These are phyloP conservation scores for Rhynchosporium secalis DNA, from an alignment of 2,329 filamentous ascomycete species.

Conservation along the genomic window DNA sequence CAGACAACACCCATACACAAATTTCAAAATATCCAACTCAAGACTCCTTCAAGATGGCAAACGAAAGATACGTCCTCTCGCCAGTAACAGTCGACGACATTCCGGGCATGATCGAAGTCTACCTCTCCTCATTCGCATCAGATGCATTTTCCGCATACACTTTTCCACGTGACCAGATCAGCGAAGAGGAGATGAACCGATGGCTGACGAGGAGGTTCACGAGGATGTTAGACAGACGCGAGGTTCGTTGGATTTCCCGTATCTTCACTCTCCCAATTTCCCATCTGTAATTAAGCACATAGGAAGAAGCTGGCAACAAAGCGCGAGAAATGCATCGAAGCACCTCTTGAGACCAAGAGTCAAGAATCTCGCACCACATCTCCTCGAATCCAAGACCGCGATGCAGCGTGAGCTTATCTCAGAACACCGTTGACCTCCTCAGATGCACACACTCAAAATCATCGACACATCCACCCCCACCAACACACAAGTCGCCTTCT, in stretches of 20 bases:
- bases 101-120: conserved; percentile 37
- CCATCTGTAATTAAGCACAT: not conserved
- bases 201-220: conserved; percentile 40
- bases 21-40: not conserved
- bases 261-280: not conserved
- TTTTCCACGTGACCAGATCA: conserved; percentile 24
- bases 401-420: not conserved
- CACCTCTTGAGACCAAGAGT: too few relatives aligned
- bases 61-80: conserved; percentile 22
- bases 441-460: conserved; percentile 41
- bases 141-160: conserved; percentile 37
- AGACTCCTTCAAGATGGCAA: not conserved
- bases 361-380: too few relatives aligned
- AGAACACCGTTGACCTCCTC: not conserved
- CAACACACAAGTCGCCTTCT: conserved; percentile 39
- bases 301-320: too few relatives aligned
- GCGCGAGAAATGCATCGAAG: too few relatives aligned
- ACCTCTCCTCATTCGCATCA: conserved; percentile 36
- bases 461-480: conserved; percentile 30
- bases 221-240: conserved; percentile 35
- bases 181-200: conserved; percentile 19
- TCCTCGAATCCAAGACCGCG: too few relatives aligned
- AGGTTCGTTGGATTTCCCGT: not conserved
- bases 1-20: not conserved
- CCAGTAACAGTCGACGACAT: conserved; percentile 36